Evolutionary conservation across 2,329 filamentous ascomycete species (phyloP), one percentile per base, ranked within the genome.

Genomic region (Colletotrichum scovillei): DNA sequence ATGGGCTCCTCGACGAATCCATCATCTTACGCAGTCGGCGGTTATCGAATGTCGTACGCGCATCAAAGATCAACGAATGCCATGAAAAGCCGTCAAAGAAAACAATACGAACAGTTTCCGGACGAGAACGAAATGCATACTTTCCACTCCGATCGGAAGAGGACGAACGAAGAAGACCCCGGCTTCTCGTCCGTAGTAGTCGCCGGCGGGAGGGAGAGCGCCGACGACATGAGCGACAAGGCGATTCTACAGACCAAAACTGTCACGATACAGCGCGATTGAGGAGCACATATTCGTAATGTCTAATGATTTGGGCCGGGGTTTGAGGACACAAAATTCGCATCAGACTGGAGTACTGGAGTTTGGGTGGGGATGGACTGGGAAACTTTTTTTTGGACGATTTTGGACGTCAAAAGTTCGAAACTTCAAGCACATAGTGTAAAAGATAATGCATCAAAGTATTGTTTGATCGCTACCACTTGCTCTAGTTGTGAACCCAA

Each of bases 211-310:
- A 73, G 69, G 14, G 74, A 66, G 0, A 64, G 75, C 11, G 58
- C 67, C 24, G 78, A 79, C 26, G 74, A 76, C 58, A 74, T 75
- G 32, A 78, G 78, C 38, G 77, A 78, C n/a, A 78, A 76, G 63
- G 75, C 78, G 3, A 79, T 79, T 62, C 32, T 78, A n/a, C 77
- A 78, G 52, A 78, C 76, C 0, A 78, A 75, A 68, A 78, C 75
- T 6, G 74, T 79, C 26, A 77, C 75, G 0, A 71, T 78, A 5
- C 73, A 69, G 19, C 71, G 38, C 26, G 70, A 73, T 7, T 67
- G 59, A 42, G 32, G 19, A 22, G 9, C 1, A 19, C 19, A 19
- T 26, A 52, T n/a, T 9, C 19, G 16, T 56, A 35, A 52, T 64
- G 59, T 32, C 24, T 52, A 52, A 63, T 63, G 60, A 46, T 22